Evolutionary conservation across 306 rosid species (phyloP).

Genomic region (Cicer yamashitae): DNA sequence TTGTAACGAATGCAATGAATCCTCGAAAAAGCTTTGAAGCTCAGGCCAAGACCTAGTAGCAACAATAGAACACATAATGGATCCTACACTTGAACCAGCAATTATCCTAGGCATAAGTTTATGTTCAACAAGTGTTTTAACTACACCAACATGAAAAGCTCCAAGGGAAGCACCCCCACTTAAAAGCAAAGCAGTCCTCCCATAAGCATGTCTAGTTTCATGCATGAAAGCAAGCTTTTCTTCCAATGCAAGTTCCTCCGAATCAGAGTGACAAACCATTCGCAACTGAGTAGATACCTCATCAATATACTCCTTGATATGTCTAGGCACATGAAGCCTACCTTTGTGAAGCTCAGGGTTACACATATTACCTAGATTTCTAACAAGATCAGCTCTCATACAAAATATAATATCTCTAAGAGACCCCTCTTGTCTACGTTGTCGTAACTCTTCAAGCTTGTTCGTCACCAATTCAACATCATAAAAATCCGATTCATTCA

Average conservation of each 20-base stretch:
- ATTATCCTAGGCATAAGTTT: slow-evolving; percentile 92
- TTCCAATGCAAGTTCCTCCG: slow-evolving; percentile 84
- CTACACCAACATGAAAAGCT: slow-evolving; percentile 87
- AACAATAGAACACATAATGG: slow-evolving; percentile 90
- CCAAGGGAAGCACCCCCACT: slow-evolving; percentile 99
- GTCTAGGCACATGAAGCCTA: slow-evolving; percentile 82
- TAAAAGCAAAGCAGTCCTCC: slow-evolving; percentile 92
- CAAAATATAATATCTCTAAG: slow-evolving; percentile 84
- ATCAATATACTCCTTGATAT: slow-evolving; percentile 86
- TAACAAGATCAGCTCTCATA: slow-evolving; percentile 94
- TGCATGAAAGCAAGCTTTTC: slow-evolving; percentile 93
- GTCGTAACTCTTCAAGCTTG: slow-evolving; percentile 86
- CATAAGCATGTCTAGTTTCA: slow-evolving; percentile 94
- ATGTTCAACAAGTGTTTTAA: slow-evolving; percentile 84
- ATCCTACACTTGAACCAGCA: slow-evolving; percentile 98
- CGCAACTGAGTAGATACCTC: slow-evolving; percentile 90
- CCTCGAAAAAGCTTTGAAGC: slow-evolving; percentile 90
- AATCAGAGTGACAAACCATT: slow-evolving; percentile 88
- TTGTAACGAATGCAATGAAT: slow-evolving; percentile 87
- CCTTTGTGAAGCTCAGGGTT: slow-evolving; percentile 92
- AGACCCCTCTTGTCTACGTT: slow-evolving; percentile 83
- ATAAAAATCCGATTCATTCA: slow-evolving; percentile 84
- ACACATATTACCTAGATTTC: slow-evolving; percentile 95
- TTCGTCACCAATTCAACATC: slow-evolving; percentile 83
- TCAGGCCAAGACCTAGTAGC: slow-evolving; percentile 99